phyloP scores from a whole-genome alignment of 129 eudicot genomes.

The Helianthus tuberosus region DNA sequence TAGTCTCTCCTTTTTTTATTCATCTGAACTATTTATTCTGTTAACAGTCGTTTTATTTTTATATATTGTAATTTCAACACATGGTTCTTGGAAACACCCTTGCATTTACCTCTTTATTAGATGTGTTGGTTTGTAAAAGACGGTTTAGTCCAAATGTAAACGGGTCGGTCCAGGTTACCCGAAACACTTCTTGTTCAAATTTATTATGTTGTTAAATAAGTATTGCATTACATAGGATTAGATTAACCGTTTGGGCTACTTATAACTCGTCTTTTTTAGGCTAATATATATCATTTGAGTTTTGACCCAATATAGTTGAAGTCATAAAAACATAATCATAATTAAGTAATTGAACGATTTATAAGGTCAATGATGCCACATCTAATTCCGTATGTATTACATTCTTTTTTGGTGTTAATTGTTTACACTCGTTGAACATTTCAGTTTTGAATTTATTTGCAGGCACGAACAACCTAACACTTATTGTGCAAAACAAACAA shows the following conservation, averaged over 20 bases:
- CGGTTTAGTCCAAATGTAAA: background rate
- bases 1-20: background rate
- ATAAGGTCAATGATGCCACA: background rate
- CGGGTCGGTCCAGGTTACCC: background rate
- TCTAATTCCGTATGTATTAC: background rate
- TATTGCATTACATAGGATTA: background rate
- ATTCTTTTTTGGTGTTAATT: background rate
- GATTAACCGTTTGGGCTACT: too few species aligned
- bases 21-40: background rate
- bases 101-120: background rate
- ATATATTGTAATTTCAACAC: background rate
- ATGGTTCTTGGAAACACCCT: background rate
- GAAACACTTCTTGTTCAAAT: background rate
- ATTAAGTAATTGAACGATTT: background rate
- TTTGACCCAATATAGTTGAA: background rate
- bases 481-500: slow-evolving; percentile 32
- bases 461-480: slow-evolving; percentile 31
- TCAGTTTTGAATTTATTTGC: background rate
- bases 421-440: background rate
- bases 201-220: background rate
- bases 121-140: background rate
- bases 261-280: background rate
- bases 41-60: background rate
- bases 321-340: too few species aligned
- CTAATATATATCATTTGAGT: background rate